These are phyloP conservation scores for Athelia psychrophila DNA, from an alignment of 1,284 basidiomycete species.

Conservation along the genomic window DNA sequence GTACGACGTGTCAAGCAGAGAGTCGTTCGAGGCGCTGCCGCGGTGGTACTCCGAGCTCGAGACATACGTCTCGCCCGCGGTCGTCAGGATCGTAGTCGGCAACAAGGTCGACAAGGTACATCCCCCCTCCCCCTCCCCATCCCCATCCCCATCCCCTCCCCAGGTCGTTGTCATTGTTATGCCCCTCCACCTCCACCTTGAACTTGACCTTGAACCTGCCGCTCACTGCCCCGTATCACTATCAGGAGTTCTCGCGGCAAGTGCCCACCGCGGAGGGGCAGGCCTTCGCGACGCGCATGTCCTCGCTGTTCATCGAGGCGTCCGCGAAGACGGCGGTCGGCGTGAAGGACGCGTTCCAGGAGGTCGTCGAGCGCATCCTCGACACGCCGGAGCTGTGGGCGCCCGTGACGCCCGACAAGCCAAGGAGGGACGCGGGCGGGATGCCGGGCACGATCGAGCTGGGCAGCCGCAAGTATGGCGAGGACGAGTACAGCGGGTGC, in stretches of 20 bases:
- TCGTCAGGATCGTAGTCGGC: constrained; percentile 94
- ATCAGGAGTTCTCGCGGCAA: constrained; percentile 91
- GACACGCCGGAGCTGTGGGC: constrained; percentile 72
- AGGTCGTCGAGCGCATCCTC: constrained; percentile 72
- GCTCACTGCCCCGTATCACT: constrained; percentile 1
- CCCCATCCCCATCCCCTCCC: no score
- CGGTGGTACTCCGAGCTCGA: constrained; percentile 95
- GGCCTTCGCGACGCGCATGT: constrained; percentile 80
- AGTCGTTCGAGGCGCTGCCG: constrained; percentile 90
- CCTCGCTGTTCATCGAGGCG: constrained; percentile 83
- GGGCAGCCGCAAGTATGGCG: constrained; percentile 12
- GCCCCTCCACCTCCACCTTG: not conserved
- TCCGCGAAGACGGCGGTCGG: constrained; percentile 86
- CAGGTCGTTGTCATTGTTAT: no score
- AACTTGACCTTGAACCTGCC: constrained; percentile 1
- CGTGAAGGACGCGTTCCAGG: constrained; percentile 79
- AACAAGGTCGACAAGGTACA: constrained; percentile 94
- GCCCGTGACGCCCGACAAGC: constrained; percentile 22
- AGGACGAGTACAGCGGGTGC: constrained; percentile 16
- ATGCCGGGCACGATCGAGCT: constrained; percentile 12
- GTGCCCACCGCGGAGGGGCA: constrained; percentile 80
- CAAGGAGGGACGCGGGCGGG: not conserved
- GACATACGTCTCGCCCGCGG: constrained; percentile 83
- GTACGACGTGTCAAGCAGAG: constrained; percentile 90
- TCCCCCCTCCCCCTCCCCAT: not conserved